These are phyloP conservation scores for Xenoacremonium recifei DNA, from an alignment of 2,329 filamentous ascomycete genomes.

Conservation along the genomic window DNA sequence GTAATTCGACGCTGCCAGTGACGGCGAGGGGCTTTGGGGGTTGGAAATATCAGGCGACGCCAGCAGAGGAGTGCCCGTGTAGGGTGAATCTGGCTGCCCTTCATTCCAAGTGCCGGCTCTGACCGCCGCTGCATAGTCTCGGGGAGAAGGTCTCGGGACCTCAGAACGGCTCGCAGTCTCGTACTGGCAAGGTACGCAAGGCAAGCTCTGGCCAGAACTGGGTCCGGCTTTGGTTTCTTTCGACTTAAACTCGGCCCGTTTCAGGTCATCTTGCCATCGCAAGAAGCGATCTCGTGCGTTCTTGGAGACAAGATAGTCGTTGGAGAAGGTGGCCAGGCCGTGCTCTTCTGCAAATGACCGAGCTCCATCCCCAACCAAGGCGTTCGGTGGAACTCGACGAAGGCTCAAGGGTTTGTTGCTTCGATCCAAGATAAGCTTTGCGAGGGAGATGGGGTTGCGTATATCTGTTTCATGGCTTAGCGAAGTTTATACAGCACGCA, in stretches of 20 bases:
- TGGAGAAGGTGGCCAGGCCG: slow-evolving; percentile 69
- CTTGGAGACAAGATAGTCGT: slow-evolving; percentile 76
- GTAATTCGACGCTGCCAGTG: slow-evolving; percentile 9
- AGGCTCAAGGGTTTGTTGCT: slow-evolving; percentile 77
- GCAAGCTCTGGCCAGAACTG: slow-evolving; percentile 12
- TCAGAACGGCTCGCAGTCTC: slow-evolving; percentile 31
- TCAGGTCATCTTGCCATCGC: slow-evolving; percentile 75
- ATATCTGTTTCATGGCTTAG: slow-evolving; percentile 61
- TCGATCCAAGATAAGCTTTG: slow-evolving; percentile 76
- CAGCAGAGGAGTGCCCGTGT: slow-evolving; percentile 24
- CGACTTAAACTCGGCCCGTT: slow-evolving; percentile 52
- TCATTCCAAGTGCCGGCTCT: slow-evolving; percentile 61
- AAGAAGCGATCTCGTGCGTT: slow-evolving; percentile 76
- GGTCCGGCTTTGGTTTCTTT: slow-evolving; percentile 23
- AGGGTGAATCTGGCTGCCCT: slow-evolving; percentile 59
- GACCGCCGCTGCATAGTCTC: slow-evolving; percentile 55
- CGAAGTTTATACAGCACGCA: neutral
- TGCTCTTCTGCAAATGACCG: slow-evolving; percentile 81
- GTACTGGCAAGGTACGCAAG: slow-evolving; percentile 30
- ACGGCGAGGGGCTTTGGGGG: slow-evolving; percentile 9
- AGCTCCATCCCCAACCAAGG: slow-evolving; percentile 83
- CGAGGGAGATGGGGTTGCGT: slow-evolving; percentile 87
- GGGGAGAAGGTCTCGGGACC: slow-evolving; percentile 20
- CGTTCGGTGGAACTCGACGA: slow-evolving; percentile 86
- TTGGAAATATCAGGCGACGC: slow-evolving; percentile 15